These are phyloP conservation scores for Saccharomycopsis hybrid DNA, from an alignment of 1,139 yeast genomes.

Conservation along the genomic window DNA sequence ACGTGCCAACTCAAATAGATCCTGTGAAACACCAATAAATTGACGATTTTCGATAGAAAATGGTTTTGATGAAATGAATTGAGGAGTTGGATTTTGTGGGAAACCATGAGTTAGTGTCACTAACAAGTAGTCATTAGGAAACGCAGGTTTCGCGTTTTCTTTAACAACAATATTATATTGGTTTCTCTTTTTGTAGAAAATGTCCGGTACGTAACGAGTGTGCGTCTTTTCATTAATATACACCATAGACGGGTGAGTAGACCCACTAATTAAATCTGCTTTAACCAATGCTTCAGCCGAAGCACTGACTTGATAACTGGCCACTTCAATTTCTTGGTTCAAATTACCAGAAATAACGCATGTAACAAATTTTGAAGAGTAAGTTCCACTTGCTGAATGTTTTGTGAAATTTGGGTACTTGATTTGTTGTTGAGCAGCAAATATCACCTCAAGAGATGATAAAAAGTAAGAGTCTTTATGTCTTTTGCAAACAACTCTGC, in stretches of 20 bases:
- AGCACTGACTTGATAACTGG: conserved; percentile 84
- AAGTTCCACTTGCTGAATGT: conserved; percentile 60
- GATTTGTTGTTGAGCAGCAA: conserved; percentile 77
- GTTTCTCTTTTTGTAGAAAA: conserved; percentile 75
- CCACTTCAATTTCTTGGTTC: conserved; percentile 82
- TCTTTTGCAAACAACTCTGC: conserved; percentile 85
- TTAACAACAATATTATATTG: conserved; percentile 87
- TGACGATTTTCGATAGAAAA: conserved; percentile 80
- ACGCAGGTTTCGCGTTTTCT: conserved; percentile 88
- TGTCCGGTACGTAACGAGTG: conserved; percentile 87
- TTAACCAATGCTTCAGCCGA: conserved; percentile 82
- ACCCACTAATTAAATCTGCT: conserved; percentile 81
- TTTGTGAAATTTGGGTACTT: conserved; percentile 58
- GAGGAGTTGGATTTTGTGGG: conserved; percentile 57
- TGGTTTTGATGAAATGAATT: conserved; percentile 33
- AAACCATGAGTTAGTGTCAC: conserved; percentile 92
- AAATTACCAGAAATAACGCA: conserved; percentile 87
- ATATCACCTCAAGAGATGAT: conserved; percentile 76
- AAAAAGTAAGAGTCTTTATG: conserved; percentile 88
- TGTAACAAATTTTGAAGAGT: conserved; percentile 86
- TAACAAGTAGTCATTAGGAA: conserved; percentile 87
- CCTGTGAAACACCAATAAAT: conserved; percentile 68
- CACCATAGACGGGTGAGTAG: conserved; percentile 87
- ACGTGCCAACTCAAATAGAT: conserved; percentile 42
- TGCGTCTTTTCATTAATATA: conserved; percentile 67